Percentiles rank a stretch among this genome's conserved stretches.
Conservation (phyloP, 805 yeast species). For the Clavispora phyllophila region DNA sequence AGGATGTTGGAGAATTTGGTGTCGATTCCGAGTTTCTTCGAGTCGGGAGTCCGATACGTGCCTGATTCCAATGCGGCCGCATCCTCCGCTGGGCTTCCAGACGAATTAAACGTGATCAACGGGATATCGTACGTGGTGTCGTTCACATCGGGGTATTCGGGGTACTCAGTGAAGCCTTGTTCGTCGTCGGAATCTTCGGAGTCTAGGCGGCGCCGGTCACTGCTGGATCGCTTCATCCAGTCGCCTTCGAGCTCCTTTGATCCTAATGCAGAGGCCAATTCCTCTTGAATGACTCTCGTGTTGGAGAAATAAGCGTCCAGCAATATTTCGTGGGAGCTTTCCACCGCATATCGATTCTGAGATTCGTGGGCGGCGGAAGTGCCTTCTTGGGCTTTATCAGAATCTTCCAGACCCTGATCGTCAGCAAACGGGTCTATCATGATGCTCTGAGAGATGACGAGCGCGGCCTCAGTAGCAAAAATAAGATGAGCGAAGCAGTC, state of each 20-base stretch:
- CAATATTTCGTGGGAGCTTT: conserved; percentile 6
- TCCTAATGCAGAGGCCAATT: conserved; percentile 2
- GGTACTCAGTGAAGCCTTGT: not conserved
- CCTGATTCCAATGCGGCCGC: conserved; percentile 9
- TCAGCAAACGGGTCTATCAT: not conserved
- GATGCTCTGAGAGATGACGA: not conserved
- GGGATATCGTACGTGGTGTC: conserved; percentile 13
- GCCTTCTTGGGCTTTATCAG: not conserved
- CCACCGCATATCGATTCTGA: not conserved
- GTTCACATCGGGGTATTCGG: not conserved
- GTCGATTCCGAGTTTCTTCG: conserved; percentile 1
- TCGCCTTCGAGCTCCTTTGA: not conserved
- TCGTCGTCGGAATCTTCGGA: not conserved
- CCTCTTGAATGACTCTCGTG: conserved; percentile 1
- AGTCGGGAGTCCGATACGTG: not conserved
- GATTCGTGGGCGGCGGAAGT: not conserved
- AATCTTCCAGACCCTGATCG: not conserved
- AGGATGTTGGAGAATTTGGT: conserved; percentile 10
- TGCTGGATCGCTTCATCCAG: not conserved
- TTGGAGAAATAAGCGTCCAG: conserved; percentile 4
- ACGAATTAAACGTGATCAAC: conserved; percentile 12
- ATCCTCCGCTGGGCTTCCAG: not conserved
- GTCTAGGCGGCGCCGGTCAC: not conserved
- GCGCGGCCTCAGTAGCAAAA: not conserved
- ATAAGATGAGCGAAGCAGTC: too few species aligned